These are phyloP conservation scores for Yamadazyma nakazawae DNA, from an alignment of 805 yeast genomes.

Conservation along the genomic window DNA sequence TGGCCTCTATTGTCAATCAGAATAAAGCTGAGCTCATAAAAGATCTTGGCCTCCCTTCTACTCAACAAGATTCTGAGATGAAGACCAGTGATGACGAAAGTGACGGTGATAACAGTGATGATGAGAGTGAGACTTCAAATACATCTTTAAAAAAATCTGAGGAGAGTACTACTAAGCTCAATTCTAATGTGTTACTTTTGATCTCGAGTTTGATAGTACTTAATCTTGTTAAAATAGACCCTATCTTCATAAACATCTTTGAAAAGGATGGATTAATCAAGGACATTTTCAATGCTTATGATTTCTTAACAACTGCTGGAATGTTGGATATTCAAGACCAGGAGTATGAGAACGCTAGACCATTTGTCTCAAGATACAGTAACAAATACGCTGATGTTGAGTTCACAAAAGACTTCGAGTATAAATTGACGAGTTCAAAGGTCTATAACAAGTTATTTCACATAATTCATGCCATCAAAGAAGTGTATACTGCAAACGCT, in stretches of 20 bases:
- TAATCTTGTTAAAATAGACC: conserved; percentile 10
- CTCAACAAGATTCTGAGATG: conserved; percentile 7
- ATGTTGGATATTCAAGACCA: conserved; percentile 9
- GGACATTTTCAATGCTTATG: conserved; percentile 41
- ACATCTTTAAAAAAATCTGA: conserved; percentile 1
- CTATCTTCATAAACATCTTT: conserved; percentile 43
- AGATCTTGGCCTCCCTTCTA: conserved; percentile 5
- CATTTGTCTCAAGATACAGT: conserved; percentile 15
- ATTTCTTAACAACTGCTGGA: conserved; percentile 16
- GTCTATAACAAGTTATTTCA: conserved; percentile 16
- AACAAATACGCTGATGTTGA: conserved; percentile 30
- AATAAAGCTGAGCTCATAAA: conserved; percentile 31
- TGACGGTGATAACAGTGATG: neutral
- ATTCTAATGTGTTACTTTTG: conserved; percentile 42
- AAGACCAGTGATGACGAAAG: conserved; percentile 3
- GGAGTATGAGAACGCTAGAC: conserved; percentile 13
- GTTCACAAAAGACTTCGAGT: conserved; percentile 26
- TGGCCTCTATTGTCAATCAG: conserved; percentile 63
- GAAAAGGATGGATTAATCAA: conserved; percentile 71
- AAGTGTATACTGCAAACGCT: conserved; percentile 15
- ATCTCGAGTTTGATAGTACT: conserved; percentile 34
- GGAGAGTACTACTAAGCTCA: conserved; percentile 19
- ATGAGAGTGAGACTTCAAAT: neutral
- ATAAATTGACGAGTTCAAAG: conserved; percentile 15
- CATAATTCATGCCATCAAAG: conserved; percentile 24